Evolutionary conservation across 441 rosid species (phyloP), one percentile per base, ranked within the genome.

Genomic region (Breynia disticha): DNA sequence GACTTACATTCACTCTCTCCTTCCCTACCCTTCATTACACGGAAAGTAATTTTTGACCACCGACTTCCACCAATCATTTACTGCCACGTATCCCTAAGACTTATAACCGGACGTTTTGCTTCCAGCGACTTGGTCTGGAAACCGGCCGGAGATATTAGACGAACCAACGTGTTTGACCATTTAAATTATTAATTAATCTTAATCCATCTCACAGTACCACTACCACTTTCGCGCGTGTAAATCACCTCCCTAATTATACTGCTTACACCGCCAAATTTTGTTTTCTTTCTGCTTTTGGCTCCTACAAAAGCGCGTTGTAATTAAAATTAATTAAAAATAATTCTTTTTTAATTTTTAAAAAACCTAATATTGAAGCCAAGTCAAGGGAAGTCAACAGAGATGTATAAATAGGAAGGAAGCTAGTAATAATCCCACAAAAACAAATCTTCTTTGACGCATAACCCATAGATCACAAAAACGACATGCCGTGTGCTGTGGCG

Each of bases 401-500:
- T 15, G 10, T 15, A 41, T 41, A 41, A 11, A 41, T 11, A 41
- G 13, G 7, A 1, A 41, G 3, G 37, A 4, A 37, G 0, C 37
- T 20, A n/a, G n/a, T 21, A 3, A 14, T 16, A 15, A 3, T 16
- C 21, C 19, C 14, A 16, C 20, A 19, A 15, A 22, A 18, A 2
- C 16, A 1, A 7, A 22, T 28, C 35, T 28, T 28, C 35, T 1
- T 28, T 28, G 14, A 17, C 37, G 46, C 39, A 56, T 9, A 48
- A 18, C 52, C 24, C 24, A 19, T 41, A 37, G 35, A 9, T 28
- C 35, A 4, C 35, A 5, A 19, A 45, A 35, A 37, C 20, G 48
- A 58, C 4, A 71, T 63, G 75, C 46, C 66, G 42, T 55, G 67
- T 11, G 55, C 59, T 0, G 63, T 71, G 1, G 72, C 69, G 19